Conservation (phyloP, 805 yeast genomes). For the Novakomyces olei region DNA sequence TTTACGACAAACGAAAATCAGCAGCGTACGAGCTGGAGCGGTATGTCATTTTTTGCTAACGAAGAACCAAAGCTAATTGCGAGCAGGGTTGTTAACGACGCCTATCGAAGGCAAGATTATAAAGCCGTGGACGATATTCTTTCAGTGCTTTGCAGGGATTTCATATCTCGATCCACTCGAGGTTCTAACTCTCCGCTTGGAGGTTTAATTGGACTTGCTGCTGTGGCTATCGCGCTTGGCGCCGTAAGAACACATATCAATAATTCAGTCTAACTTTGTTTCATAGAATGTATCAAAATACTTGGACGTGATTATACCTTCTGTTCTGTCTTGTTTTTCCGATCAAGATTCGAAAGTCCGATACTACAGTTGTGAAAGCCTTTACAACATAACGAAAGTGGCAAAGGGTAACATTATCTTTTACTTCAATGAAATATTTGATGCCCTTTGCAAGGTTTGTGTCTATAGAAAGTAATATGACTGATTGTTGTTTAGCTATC, state of each 20-base stretch:
- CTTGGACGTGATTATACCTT: slow-evolving; percentile 68
- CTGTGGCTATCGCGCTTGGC: slow-evolving; percentile 85
- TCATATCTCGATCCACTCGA: slow-evolving; percentile 43
- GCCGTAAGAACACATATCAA: slow-evolving; percentile 11
- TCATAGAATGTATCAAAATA: slow-evolving; percentile 48
- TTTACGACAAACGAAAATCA: slow-evolving; percentile 55
- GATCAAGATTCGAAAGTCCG: slow-evolving; percentile 95
- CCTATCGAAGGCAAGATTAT: slow-evolving; percentile 32
- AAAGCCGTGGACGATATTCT: slow-evolving; percentile 45
- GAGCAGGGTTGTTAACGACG: slow-evolving; percentile 32
- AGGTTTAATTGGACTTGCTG: slow-evolving; percentile 86
- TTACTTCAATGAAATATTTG: slow-evolving; percentile 86
- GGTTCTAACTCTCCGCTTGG: slow-evolving; percentile 53
- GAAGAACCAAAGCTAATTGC: background rate
- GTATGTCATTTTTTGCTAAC: background rate
- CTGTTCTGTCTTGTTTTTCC: slow-evolving; percentile 84
- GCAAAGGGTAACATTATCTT: slow-evolving; percentile 84
- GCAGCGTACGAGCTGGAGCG: slow-evolving; percentile 44
- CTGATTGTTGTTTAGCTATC: too few species aligned
- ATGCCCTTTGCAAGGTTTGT: slow-evolving; percentile 76
- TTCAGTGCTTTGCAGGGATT: slow-evolving; percentile 56
- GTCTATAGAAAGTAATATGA: slow-evolving; percentile 5
- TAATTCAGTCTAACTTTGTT: slow-evolving; percentile 8
- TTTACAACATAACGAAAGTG: slow-evolving; percentile 87
- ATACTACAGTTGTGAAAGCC: slow-evolving; percentile 87